These are phyloP conservation scores for Rhodomyrtus tomentosa DNA, from an alignment of 345 rosid genomes.

Conservation along the genomic window DNA sequence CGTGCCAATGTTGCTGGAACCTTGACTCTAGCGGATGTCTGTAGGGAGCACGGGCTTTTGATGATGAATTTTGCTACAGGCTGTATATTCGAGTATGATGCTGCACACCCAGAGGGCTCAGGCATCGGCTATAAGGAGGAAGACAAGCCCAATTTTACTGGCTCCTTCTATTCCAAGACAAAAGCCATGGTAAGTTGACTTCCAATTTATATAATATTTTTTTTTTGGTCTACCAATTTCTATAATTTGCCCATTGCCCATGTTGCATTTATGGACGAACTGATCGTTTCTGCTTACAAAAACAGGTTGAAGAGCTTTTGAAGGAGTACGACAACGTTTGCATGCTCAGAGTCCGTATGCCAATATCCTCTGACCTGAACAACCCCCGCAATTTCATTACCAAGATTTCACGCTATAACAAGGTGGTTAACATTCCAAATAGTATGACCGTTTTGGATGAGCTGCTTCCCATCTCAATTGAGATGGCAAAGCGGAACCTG, in stretches of 20 bases:
- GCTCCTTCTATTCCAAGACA: slow-evolving; percentile 40
- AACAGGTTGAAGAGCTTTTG: slow-evolving; percentile 42
- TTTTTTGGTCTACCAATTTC: too few species aligned
- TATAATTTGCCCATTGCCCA: not conserved
- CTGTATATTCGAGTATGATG: slow-evolving; percentile 43
- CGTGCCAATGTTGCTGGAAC: slow-evolving; percentile 40
- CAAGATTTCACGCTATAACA: slow-evolving; percentile 32
- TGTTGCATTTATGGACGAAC: not conserved
- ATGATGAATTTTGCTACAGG: slow-evolving; percentile 39
- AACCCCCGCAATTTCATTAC: slow-evolving; percentile 47
- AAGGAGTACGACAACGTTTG: slow-evolving; percentile 37
- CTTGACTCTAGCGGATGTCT: slow-evolving; percentile 32
- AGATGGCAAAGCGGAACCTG: slow-evolving; percentile 44
- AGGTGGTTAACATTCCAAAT: slow-evolving; percentile 42
- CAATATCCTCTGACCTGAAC: slow-evolving; percentile 35
- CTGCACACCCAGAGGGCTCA: slow-evolving; percentile 29
- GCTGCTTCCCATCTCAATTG: slow-evolving; percentile 33
- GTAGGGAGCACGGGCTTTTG: slow-evolving; percentile 31
- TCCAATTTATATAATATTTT: not conserved
- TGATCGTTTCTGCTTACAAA: not conserved
- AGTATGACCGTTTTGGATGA: slow-evolving; percentile 41
- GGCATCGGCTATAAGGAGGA: slow-evolving; percentile 41
- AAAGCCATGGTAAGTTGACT: slow-evolving; percentile 32
- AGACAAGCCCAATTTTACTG: slow-evolving; percentile 34
- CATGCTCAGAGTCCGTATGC: slow-evolving; percentile 44